phyloP scores from a whole-genome alignment of 2,329 filamentous ascomycete species.

The Berkeleyomyces basicola region DNA sequence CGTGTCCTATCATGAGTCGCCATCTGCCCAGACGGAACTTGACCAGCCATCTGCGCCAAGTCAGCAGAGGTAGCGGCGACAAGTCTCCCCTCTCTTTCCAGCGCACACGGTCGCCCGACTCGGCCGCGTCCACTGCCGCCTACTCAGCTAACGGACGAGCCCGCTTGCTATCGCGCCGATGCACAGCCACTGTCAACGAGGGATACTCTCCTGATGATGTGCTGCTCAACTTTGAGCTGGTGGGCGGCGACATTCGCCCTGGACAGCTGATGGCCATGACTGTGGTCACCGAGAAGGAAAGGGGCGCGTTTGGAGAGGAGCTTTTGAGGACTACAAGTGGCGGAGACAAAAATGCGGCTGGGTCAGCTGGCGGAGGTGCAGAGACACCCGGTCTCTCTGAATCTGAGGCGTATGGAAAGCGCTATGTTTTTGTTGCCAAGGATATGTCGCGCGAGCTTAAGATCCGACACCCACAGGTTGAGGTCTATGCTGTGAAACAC shows the following conservation, averaged over 20 bases:
- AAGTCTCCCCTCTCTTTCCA: constrained; percentile 30
- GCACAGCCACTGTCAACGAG: constrained; percentile 48
- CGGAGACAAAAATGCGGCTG: constrained; percentile 2
- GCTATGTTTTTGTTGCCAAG: constrained; percentile 57
- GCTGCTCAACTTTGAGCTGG: constrained; percentile 56
- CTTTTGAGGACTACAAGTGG: neutral
- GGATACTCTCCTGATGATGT: constrained; percentile 63
- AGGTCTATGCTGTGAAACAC: constrained; percentile 59
- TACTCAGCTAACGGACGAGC: constrained; percentile 8
- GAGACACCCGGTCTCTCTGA: constrained; percentile 7
- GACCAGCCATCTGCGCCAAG: constrained; percentile 35
- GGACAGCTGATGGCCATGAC: constrained; percentile 61
- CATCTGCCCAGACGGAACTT: constrained; percentile 21
- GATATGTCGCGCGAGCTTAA: constrained; percentile 54
- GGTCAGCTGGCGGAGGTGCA: neutral
- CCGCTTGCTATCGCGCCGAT: constrained; percentile 27
- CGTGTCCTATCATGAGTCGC: constrained; percentile 23
- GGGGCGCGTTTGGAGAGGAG: constrained; percentile 13
- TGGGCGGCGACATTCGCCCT: constrained; percentile 44
- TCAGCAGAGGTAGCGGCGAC: constrained; percentile 32
- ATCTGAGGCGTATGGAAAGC: constrained; percentile 18
- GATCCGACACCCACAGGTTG: constrained; percentile 43
- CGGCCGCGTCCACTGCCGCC: constrained; percentile 8
- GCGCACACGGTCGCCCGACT: constrained; percentile 30
- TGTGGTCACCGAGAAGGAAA: constrained; percentile 35